Conservation (phyloP, 2,329 filamentous ascomycete species). For the Rhynchosporium agropyri region DNA sequence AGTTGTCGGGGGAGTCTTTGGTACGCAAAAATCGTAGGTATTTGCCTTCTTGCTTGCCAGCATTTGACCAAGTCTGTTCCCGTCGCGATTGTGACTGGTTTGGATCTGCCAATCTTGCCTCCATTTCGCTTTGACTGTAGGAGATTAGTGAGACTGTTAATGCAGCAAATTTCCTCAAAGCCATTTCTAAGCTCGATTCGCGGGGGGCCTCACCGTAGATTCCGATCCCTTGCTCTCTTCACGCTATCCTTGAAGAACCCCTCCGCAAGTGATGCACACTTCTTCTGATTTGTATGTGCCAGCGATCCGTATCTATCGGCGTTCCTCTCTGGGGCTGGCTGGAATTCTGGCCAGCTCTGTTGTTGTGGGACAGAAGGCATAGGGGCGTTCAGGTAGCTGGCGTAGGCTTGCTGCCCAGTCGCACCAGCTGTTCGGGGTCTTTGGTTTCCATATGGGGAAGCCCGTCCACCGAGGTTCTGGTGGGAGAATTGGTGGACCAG, state of each 20-base stretch:
- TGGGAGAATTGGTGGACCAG: slow-evolving; percentile 96
- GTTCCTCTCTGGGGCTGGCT: slow-evolving; percentile 80
- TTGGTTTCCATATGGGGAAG: slow-evolving; percentile 69
- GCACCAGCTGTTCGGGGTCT: slow-evolving; percentile 84
- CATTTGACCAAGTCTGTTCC: slow-evolving; percentile 80
- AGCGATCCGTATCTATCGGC: slow-evolving; percentile 73
- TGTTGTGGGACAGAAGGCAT: slow-evolving; percentile 60
- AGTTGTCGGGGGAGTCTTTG: slow-evolving; percentile 91
- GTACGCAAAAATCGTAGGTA: slow-evolving; percentile 94
- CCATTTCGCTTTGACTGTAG: slow-evolving; percentile 83
- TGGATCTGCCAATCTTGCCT: slow-evolving; percentile 79
- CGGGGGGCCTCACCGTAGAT: slow-evolving; percentile 70
- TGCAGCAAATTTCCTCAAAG: background rate
- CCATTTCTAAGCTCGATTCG: background rate
- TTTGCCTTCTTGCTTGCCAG: slow-evolving; percentile 85
- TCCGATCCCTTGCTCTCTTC: slow-evolving; percentile 90
- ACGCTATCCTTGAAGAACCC: slow-evolving; percentile 99
- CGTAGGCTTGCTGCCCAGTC: slow-evolving; percentile 63
- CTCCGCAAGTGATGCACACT: slow-evolving; percentile 70
- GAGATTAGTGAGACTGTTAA: slow-evolving; percentile 5
- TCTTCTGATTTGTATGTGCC: slow-evolving; percentile 71
- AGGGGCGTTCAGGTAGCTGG: slow-evolving; percentile 68
- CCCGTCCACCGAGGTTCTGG: slow-evolving; percentile 82
- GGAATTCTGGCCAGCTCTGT: slow-evolving; percentile 68
- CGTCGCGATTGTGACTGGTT: slow-evolving; percentile 75